Percentiles rank a stretch among this genome's conserved stretches.
These are phyloP conservation scores for Suillus sp. DNA, from an alignment of 768 basidiomycete genomes.

Conservation along the genomic window DNA sequence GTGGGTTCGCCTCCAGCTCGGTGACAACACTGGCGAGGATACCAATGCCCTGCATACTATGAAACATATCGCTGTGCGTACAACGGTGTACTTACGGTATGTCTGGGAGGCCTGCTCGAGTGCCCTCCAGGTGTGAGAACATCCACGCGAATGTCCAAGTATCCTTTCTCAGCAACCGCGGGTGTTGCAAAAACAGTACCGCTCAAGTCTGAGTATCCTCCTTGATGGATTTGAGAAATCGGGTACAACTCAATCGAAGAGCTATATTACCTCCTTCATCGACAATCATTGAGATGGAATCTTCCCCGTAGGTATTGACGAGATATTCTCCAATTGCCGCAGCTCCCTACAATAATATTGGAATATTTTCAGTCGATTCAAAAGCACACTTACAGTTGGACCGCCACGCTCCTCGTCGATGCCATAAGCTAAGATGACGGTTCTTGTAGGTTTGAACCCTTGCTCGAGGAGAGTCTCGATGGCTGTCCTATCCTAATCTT, in stretches of 20 bases:
- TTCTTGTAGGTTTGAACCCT: conserved; percentile 33
- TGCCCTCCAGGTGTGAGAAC: conserved; percentile 54
- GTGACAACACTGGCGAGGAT: conserved; percentile 51
- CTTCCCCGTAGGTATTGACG: conserved; percentile 46
- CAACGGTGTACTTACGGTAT: conserved; percentile 42
- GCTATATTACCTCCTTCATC: conserved; percentile 54
- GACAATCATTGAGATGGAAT: conserved; percentile 54
- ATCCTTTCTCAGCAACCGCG: conserved; percentile 44
- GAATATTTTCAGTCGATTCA: neutral
- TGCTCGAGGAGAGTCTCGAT: conserved; percentile 31
- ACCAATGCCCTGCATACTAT: conserved; percentile 44
- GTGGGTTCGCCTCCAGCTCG: conserved; percentile 49
- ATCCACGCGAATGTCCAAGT: conserved; percentile 43
- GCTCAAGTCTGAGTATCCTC: conserved; percentile 28
- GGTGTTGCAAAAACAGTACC: conserved; percentile 37
- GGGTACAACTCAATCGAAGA: neutral
- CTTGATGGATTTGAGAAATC: conserved; percentile 20
- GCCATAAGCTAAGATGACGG: conserved; percentile 40
- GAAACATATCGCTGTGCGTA: neutral
- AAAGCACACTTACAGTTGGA: conserved; percentile 32
- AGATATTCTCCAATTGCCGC: conserved; percentile 41
- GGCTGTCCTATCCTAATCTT: conserved; percentile 22
- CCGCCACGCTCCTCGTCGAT: conserved; percentile 50
- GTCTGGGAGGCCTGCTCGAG: conserved; percentile 52
- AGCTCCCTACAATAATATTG: conserved; percentile 40